phyloP scores from a whole-genome alignment of 2,329 filamentous ascomycete genomes.

The Leptodontidium sp. region DNA sequence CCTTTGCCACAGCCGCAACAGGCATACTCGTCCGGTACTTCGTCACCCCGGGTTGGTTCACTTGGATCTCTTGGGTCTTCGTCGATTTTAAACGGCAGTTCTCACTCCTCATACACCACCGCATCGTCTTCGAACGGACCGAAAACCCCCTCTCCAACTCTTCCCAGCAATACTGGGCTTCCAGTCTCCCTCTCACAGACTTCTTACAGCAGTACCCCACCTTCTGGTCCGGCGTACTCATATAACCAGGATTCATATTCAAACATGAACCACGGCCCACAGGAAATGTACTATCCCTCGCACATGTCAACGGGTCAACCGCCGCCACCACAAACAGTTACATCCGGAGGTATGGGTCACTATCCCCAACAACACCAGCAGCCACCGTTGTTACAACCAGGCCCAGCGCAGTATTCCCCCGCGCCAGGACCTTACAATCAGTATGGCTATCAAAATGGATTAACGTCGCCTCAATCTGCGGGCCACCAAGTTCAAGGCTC shows the following conservation, averaged over 20 bases:
- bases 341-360: slow-evolving; percentile 75
- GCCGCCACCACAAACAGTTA: slow-evolving; percentile 78
- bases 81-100: slow-evolving; percentile 59
- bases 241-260: slow-evolving; percentile 50
- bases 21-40: slow-evolving; percentile 72
- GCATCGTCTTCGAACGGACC: slow-evolving; percentile 65
- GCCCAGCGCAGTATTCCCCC: slow-evolving; percentile 72
- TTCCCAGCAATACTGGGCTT: slow-evolving; percentile 59
- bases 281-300: slow-evolving; percentile 85
- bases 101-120: slow-evolving; percentile 63
- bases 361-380: slow-evolving; percentile 79
- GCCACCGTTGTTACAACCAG: slow-evolving; percentile 77
- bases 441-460: slow-evolving; percentile 79
- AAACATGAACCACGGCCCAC: slow-evolving; percentile 82
- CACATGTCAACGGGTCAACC: slow-evolving; percentile 82
- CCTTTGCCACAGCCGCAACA: slow-evolving; percentile 71
- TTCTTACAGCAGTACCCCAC: slow-evolving; percentile 44
- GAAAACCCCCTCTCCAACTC: slow-evolving; percentile 80
- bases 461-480: slow-evolving; percentile 79
- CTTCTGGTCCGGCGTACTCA: slow-evolving; percentile 51
- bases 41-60: slow-evolving; percentile 81
- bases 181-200: slow-evolving; percentile 51
- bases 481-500: slow-evolving; percentile 74
- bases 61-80: slow-evolving; percentile 65
- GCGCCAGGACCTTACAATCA: slow-evolving; percentile 64